These are phyloP conservation scores for Vickermania spadyakhi DNA, from an alignment of 208 protist species.

Conservation along the genomic window DNA sequence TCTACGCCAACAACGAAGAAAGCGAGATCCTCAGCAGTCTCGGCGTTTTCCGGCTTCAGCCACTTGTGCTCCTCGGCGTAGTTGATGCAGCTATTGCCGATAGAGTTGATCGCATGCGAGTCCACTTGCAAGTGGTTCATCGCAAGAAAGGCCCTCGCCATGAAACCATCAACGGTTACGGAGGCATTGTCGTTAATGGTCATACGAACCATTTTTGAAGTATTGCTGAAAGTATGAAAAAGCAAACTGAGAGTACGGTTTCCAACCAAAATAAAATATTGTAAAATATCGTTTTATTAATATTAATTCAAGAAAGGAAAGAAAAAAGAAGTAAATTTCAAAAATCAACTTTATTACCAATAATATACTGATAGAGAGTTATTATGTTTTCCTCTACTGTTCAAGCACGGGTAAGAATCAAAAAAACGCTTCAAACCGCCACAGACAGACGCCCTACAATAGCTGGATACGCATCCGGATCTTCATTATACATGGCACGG, in stretches of 20 bases:
- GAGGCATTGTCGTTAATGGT: constrained; percentile 24
- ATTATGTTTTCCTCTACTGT: no score
- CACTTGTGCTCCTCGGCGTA: constrained; percentile 57
- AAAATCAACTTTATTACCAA: no score
- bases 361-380: no score
- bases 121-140: constrained; percentile 52
- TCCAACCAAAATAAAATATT: no score
- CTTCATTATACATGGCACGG: neutral
- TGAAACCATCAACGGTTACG: constrained; percentile 35
- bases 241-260: no score
- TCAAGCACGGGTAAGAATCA: no score
- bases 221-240: no score
- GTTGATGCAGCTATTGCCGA: constrained; percentile 40
- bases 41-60: constrained; percentile 19
- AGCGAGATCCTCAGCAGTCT: constrained; percentile 18
- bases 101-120: constrained; percentile 30
- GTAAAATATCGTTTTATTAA: no score
- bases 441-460: neutral
- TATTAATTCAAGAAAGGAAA: no score
- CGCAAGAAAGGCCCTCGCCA: constrained; percentile 41
- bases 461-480: neutral
- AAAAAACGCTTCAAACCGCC: no score
- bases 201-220: neutral
- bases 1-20: constrained; percentile 60
- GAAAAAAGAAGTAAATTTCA: no score